These are phyloP conservation scores for Phaffia tasmanica DNA, from an alignment of 768 basidiomycete species.

Conservation along the genomic window DNA sequence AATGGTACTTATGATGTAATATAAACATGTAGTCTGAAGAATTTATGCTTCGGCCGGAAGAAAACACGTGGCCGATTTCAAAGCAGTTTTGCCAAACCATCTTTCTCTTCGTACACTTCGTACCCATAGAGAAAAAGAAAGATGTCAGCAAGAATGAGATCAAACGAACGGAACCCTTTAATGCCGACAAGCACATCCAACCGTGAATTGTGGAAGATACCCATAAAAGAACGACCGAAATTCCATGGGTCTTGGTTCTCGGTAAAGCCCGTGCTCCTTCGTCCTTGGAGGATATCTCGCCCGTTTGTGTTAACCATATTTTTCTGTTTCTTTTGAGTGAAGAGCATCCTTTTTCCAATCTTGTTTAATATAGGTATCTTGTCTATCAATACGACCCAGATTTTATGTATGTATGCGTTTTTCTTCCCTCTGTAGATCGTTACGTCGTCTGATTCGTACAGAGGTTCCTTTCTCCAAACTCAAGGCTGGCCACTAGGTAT, in stretches of 20 bases:
- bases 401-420: conserved; percentile 3
- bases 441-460: neutral
- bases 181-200: neutral
- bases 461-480: neutral
- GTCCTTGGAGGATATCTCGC: neutral
- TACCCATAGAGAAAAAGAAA: neutral
- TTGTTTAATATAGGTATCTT: conserved; percentile 12
- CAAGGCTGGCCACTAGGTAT: conserved; percentile 15
- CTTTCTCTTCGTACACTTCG: neutral
- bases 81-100: neutral
- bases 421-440: neutral
- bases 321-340: too few relatives aligned
- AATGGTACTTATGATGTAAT: too few relatives aligned
- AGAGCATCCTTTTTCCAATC: conserved; percentile 12
- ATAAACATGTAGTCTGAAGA: too few relatives aligned
- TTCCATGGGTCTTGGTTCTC: conserved; percentile 18
- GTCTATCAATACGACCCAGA: conserved; percentile 16
- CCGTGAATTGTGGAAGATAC: neutral
- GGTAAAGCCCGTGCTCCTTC: neutral
- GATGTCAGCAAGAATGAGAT: too few relatives aligned
- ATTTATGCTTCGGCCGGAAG: neutral
- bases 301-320: neutral
- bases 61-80: neutral
- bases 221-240: conserved; percentile 6
- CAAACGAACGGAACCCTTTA: too few relatives aligned